Conservation (phyloP, 345 rosid genomes). For the Melaleuca alternifolia region DNA sequence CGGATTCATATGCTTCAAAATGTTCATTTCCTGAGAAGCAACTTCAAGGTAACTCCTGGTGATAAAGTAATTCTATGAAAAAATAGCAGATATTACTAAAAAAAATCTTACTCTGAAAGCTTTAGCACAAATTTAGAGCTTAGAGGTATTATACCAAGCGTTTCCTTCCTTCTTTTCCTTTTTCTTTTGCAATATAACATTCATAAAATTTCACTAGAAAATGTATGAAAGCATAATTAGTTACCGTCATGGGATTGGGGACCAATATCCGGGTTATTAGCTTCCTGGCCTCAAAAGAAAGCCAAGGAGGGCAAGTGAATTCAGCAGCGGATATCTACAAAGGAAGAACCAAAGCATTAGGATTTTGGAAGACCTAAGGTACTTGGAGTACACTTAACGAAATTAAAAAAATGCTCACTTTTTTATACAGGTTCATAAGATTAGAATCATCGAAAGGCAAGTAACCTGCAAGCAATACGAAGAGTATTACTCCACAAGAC, state of each 20-base stretch:
- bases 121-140: neutral
- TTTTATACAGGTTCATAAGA: conserved; percentile 88
- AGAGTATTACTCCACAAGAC: conserved; percentile 98
- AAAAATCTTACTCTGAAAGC: neutral
- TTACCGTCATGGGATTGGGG: conserved; percentile 90
- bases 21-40: neutral
- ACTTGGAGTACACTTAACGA: neutral
- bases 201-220: neutral
- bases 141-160: neutral
- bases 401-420: conserved; percentile 48
- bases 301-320: conserved; percentile 93
- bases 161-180: neutral
- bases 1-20: neutral
- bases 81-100: neutral
- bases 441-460: conserved; percentile 99
- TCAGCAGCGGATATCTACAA: conserved; percentile 86
- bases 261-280: conserved; percentile 77
- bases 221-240: conserved; percentile 14
- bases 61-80: neutral
- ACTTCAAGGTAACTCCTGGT: neutral
- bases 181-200: neutral
- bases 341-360: neutral
- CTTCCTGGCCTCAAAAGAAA: conserved; percentile 80
- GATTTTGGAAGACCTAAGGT: neutral
- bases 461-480: conserved; percentile 95